A percentile compares a stretch with the other conserved stretches of the same genome.
These are phyloP conservation scores for Elongisporangium anandrum DNA, from an alignment of 352 stramenopile genomes.

Conservation along the genomic window DNA sequence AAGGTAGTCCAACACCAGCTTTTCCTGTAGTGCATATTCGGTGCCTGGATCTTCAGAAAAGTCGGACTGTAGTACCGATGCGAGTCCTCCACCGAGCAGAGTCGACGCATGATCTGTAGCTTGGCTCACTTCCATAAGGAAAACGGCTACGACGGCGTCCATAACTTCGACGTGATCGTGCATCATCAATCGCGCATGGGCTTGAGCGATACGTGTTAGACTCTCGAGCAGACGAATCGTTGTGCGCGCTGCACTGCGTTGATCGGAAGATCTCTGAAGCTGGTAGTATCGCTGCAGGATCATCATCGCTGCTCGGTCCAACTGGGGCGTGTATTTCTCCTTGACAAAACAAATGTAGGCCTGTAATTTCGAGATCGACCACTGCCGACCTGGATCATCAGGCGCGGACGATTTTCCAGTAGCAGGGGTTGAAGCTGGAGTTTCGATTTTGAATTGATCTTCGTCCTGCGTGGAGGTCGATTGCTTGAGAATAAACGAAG, in stretches of 20 bases:
- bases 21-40: conserved; percentile 68
- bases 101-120: conserved; percentile 54
- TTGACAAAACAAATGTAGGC: conserved; percentile 93
- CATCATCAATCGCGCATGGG: conserved; percentile 87
- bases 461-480: conserved; percentile 34
- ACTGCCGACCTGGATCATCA: conserved; percentile 24
- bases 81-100: conserved; percentile 45
- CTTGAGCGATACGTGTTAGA: conserved; percentile 90
- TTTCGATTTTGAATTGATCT: conserved; percentile 22
- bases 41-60: conserved; percentile 51
- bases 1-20: conserved; percentile 68
- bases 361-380: conserved; percentile 89
- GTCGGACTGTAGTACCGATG: conserved; percentile 67
- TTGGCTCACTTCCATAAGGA: conserved; percentile 76
- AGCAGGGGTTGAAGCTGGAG: conserved; percentile 10
- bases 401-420: conserved; percentile 2
- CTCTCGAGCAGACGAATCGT: conserved; percentile 95
- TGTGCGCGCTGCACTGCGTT: conserved; percentile 65
- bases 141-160: conserved; percentile 77
- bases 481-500: conserved; percentile 93
- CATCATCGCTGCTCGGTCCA: conserved; percentile 75
- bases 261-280: conserved; percentile 58
- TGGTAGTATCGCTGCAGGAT: conserved; percentile 93
- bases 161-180: conserved; percentile 58
- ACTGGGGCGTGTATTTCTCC: conserved; percentile 77